phyloP scores from a whole-genome alignment of 192 early-diverging fungal genomes.

The Gonapodya sp. region DNA sequence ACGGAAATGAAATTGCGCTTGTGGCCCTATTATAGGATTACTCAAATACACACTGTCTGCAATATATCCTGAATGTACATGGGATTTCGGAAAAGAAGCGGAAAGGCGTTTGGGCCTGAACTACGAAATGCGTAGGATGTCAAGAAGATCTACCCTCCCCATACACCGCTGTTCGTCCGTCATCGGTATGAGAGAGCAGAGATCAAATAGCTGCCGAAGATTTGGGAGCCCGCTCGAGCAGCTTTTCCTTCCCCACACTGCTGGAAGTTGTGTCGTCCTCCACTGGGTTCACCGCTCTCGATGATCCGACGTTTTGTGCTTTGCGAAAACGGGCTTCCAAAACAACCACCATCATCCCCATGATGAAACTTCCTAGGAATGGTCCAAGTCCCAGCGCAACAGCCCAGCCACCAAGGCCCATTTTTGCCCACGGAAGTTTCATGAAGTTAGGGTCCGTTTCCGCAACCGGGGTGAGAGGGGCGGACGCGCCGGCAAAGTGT shows the following conservation, averaged over 20 bases:
- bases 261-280: not conserved
- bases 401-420: not conserved
- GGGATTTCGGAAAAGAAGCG: too few relatives aligned
- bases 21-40: too few relatives aligned
- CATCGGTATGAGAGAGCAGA: too few relatives aligned
- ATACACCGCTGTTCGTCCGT: too few relatives aligned
- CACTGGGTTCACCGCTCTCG: not conserved
- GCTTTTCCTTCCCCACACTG: not conserved
- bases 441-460: conserved; percentile 21
- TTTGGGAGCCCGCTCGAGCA: not conserved
- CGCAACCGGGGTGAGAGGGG: conserved; percentile 15
- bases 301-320: not conserved
- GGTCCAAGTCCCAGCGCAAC: not conserved
- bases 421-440: conserved; percentile 22
- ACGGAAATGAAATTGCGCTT: too few relatives aligned
- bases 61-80: too few relatives aligned
- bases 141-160: too few relatives aligned
- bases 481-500: conserved; percentile 12
- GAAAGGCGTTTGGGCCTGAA: too few relatives aligned
- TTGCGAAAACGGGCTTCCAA: not conserved
- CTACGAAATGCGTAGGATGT: too few relatives aligned
- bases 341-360: not conserved
- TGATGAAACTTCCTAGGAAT: not conserved
- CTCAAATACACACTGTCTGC: too few relatives aligned
- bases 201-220: too few relatives aligned